Base-by-base conservation (phyloP, 2,329 filamentous ascomycete genomes). In the Podosphaera leucotricha region DNA sequence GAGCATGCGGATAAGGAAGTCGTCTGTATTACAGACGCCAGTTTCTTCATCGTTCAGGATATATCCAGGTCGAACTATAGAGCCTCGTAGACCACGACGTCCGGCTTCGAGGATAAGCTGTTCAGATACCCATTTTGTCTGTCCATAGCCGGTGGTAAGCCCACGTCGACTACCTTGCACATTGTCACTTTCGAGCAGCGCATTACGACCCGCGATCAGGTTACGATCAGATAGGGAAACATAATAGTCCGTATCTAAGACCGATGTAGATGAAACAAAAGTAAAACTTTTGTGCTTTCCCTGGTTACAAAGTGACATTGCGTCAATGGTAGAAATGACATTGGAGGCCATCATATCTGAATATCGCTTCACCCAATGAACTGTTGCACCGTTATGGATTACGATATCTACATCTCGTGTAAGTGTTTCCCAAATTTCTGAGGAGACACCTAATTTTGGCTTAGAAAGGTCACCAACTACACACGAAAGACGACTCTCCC, bases 111-210 rank as follows among this genome's bases (percentile, higher is more conserved):
- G 71, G 19, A 85, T 72, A 41, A 94, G 67, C 42, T 72, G 63
- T 53, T 77, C 71, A 6, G 65, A 64, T 33, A 66, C 80, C 85
- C 85, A 94, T 63, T 95, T 94, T 50, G 73, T 75, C 60, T 94
- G 86, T 2, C 87, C 86, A 54, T 94, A 94, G 4, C 87, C 86
- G 1, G 82, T 93, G 35, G 75, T 75, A 1, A 94, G 72, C 26
- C 82, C 82, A 43, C 66, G 75, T 35, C 75, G 69, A 54, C 81
- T 86, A 44, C 85, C 83, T 51, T 72, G 65, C 48, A 94, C 67
- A 50, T 87, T 76, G 57, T 94, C 86, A 0, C 67, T 67, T 59
- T 94, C 87, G 18, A 68, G 65, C 10, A 41, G 16, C 2, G 21
- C 39, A 41, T 41, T 24, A n/a, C 21, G 39, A 16, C 39, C 39